Evolutionary conservation across 139 green algal species (phyloP).

Genomic region (Tetradesmus lagerheimii): DNA sequence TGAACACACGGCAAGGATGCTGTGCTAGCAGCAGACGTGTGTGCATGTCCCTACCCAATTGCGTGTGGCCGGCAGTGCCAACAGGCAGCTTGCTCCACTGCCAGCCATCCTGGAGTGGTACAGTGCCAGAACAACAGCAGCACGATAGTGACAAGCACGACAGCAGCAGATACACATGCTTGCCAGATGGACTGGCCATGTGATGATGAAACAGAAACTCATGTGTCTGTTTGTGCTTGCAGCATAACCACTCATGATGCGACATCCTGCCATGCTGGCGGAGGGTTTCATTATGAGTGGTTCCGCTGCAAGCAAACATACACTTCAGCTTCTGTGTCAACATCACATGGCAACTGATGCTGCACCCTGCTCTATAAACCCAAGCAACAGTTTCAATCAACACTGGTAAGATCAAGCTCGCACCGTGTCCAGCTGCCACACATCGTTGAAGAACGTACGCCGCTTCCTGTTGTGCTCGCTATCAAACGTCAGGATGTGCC

Average conservation of each 20-base stretch:
- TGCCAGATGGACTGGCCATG: too few relatives aligned
- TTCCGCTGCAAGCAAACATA: not conserved
- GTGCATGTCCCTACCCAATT: constrained; percentile 71
- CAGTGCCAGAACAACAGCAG: too few relatives aligned
- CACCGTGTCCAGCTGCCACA: constrained; percentile 74
- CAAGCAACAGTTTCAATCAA: not conserved
- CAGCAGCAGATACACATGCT: not conserved
- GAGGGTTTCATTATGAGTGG: too few relatives aligned
- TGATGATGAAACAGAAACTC: too few relatives aligned
- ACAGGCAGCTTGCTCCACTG: constrained; percentile 66
- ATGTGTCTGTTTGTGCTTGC: too few relatives aligned
- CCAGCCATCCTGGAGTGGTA: constrained; percentile 76
- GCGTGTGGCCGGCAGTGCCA: constrained; percentile 21
- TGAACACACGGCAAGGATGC: too few relatives aligned
- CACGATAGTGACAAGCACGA: too few relatives aligned
- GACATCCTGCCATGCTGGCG: too few relatives aligned
- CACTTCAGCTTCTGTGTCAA: not conserved
- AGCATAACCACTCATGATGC: too few relatives aligned
- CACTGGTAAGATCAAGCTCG: not conserved
- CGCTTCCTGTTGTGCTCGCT: constrained; percentile 64
- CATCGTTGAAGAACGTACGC: constrained; percentile 84
- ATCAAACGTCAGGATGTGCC: constrained; percentile 72
- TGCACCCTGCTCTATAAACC: not conserved
- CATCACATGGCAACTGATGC: not conserved
- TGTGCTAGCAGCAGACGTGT: constrained; percentile 51